Percentiles rank a stretch among this genome's conserved stretches.
Evolutionary conservation across 148 eudicot genomes (phyloP).

Genomic region (Cornus suecica): DNA sequence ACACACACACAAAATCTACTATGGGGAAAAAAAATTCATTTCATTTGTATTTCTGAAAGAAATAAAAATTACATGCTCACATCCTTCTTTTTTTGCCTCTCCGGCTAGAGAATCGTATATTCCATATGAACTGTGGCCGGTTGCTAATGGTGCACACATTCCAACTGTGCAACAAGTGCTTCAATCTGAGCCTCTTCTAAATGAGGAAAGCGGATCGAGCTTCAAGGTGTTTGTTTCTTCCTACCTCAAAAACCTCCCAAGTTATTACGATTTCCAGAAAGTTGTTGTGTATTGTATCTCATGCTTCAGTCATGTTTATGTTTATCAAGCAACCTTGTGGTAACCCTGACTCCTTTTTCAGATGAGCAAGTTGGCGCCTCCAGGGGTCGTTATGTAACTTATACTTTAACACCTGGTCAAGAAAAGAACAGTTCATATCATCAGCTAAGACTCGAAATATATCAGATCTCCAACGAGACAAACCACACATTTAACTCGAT

Average conservation of each 20-base stretch:
- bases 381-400: conserved; percentile 83
- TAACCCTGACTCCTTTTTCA: conserved; percentile 44
- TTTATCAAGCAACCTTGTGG: conserved; percentile 50
- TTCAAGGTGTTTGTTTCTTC: background rate
- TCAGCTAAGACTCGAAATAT: conserved; percentile 3
- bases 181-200: background rate
- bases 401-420: conserved; percentile 64
- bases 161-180: background rate
- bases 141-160: background rate
- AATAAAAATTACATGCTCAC: background rate
- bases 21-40: background rate
- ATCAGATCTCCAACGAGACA: background rate
- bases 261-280: background rate
- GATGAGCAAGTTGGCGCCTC: conserved; percentile 39
- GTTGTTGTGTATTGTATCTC: background rate
- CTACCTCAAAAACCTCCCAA: background rate
- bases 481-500: background rate
- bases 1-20: background rate
- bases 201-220: background rate
- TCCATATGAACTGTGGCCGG: background rate
- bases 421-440: conserved; percentile 5
- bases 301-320: conserved; percentile 14
- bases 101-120: background rate
- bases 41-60: background rate
- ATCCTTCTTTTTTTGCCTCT: background rate